Evolutionary conservation across 2,329 filamentous ascomycete species (phyloP).

Genomic region (Trichothecium sympodiale): DNA sequence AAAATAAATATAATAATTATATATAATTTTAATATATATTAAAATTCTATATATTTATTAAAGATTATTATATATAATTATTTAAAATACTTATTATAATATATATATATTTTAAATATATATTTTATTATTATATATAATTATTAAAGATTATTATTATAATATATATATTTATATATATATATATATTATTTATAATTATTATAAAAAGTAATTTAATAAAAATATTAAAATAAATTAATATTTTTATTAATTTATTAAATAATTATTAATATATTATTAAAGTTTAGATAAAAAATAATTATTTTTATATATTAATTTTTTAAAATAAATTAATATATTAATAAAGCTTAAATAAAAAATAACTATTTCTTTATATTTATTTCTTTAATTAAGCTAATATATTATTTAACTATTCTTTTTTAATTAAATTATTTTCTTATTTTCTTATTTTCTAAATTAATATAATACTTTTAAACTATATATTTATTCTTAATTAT

Average conservation of each 20-base stretch:
- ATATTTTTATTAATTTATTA: neutral
- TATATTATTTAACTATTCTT: neutral
- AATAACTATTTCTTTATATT: neutral
- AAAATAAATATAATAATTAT: slow-evolving; percentile 2
- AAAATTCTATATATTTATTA: neutral
- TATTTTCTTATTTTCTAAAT: neutral
- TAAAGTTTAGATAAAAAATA: too few species aligned
- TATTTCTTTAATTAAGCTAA: neutral
- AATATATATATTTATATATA: slow-evolving; percentile 3
- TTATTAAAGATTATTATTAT: neutral
- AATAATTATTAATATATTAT: too few species aligned
- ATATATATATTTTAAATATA: neutral
- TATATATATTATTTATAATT: neutral
- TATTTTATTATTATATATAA: neutral
- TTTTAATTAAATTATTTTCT: neutral
- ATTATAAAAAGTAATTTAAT: neutral
- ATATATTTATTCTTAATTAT: slow-evolving; percentile 3
- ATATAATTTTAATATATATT: neutral
- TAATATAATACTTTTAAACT: neutral
- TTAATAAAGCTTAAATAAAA: neutral
- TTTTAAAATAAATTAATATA: neutral
- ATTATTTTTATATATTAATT: neutral
- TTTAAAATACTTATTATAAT: neutral
- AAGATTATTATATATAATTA: slow-evolving; percentile 1
- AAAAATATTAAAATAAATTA: neutral